These are phyloP conservation scores for Gymnopilus junonius DNA, from an alignment of 768 basidiomycete genomes.

Conservation along the genomic window DNA sequence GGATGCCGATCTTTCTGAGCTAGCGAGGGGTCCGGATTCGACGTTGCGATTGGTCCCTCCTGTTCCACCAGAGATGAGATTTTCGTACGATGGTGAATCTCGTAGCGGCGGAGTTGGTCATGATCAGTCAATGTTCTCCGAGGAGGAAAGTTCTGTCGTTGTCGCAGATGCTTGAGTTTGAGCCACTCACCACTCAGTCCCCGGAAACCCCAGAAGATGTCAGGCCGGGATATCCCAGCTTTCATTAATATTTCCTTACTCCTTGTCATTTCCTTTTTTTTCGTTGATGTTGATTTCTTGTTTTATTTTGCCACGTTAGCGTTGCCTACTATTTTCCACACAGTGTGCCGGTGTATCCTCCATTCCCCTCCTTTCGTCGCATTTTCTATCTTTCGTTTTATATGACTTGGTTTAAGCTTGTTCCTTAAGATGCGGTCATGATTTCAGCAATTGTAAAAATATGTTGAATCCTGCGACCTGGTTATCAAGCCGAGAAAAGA, in stretches of 20 bases:
- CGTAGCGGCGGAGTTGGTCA: background rate
- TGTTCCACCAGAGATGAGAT: background rate
- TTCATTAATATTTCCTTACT: too few species aligned
- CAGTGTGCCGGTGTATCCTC: background rate
- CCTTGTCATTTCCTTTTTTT: background rate
- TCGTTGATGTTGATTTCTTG: background rate
- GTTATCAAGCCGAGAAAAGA: background rate
- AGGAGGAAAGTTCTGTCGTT: background rate
- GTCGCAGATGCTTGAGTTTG: background rate
- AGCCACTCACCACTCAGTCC: too few species aligned
- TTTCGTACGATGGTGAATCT: background rate
- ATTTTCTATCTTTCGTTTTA: background rate
- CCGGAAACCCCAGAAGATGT: too few species aligned
- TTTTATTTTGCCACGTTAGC: background rate
- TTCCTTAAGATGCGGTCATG: background rate
- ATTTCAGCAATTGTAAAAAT: background rate
- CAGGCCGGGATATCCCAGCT: too few species aligned
- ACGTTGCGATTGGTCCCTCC: conserved; percentile 28
- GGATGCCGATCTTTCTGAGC: conserved; percentile 2
- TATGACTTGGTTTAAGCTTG: background rate
- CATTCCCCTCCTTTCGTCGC: background rate
- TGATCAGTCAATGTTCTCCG: background rate
- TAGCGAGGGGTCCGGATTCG: conserved; percentile 21
- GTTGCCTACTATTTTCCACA: background rate
- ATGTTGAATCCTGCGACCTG: background rate